These are phyloP conservation scores for Coniella lustricola DNA, from an alignment of 2,329 filamentous ascomycete species.

Conservation along the genomic window DNA sequence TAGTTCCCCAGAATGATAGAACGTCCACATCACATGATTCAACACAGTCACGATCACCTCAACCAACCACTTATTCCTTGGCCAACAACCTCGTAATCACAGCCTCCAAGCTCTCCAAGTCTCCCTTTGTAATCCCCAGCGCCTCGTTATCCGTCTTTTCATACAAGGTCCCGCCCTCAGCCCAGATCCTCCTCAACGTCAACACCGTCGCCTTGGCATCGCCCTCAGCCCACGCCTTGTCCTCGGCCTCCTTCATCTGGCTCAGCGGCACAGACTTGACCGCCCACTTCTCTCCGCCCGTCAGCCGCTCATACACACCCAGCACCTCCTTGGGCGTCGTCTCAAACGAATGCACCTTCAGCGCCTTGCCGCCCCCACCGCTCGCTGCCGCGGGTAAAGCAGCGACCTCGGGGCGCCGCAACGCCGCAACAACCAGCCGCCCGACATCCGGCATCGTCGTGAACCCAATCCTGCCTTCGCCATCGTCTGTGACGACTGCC, in stretches of 20 bases:
- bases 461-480: slow-evolving; percentile 55
- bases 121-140: slow-evolving; percentile 42
- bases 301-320: slow-evolving; percentile 62
- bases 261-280: slow-evolving; percentile 46
- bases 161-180: slow-evolving; percentile 64
- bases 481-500: slow-evolving; percentile 56
- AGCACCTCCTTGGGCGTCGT: slow-evolving; percentile 56
- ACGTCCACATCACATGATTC: too few relatives aligned
- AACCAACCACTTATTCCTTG: background rate
- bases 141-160: slow-evolving; percentile 58
- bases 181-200: slow-evolving; percentile 66
- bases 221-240: slow-evolving; percentile 48
- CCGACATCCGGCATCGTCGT: slow-evolving; percentile 68
- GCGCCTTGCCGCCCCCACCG: slow-evolving; percentile 38
- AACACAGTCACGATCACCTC: background rate
- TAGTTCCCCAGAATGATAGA: too few relatives aligned
- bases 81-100: slow-evolving; percentile 22
- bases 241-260: slow-evolving; percentile 49
- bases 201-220: slow-evolving; percentile 44
- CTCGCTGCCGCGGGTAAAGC: too few relatives aligned
- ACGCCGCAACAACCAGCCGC: slow-evolving; percentile 54
- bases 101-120: slow-evolving; percentile 43
- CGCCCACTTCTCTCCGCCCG: slow-evolving; percentile 45
- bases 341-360: slow-evolving; percentile 67
- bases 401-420: slow-evolving; percentile 48